Evolutionary conservation across 176 grass and related monocot genomes (phyloP).

Genomic region (Puya raimondii): DNA sequence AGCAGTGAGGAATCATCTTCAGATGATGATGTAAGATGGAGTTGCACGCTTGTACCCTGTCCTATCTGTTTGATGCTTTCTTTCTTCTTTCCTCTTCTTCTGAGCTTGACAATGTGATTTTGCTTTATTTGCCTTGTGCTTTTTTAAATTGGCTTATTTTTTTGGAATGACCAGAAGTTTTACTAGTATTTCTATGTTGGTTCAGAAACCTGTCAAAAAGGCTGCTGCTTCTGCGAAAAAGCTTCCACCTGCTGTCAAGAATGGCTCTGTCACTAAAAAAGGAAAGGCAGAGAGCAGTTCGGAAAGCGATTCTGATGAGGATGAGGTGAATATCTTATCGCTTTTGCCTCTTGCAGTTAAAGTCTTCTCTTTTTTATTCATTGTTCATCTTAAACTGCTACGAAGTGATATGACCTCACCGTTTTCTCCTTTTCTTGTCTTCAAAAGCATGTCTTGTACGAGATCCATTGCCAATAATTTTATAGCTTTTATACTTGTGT

Average conservation of each 20-base stretch:
- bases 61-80: neutral
- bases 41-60: neutral
- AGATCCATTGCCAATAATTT: no score
- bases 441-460: no score
- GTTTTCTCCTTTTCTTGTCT: no score
- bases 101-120: neutral
- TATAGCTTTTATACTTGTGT: no score
- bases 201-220: constrained; percentile 56
- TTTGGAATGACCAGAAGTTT: neutral
- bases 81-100: neutral
- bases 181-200: constrained; percentile 1
- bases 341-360: no score
- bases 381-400: no score
- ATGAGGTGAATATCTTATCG: constrained; percentile 14
- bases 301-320: constrained; percentile 29
- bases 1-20: constrained; percentile 49
- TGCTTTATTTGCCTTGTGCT: neutral
- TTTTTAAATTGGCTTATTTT: neutral
- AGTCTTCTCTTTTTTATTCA: no score
- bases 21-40: constrained; percentile 61
- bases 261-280: constrained; percentile 28
- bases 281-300: constrained; percentile 36
- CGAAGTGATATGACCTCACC: no score
- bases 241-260: constrained; percentile 6
- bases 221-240: constrained; percentile 21